Evolutionary conservation across 106 monocot species (phyloP), one percentile per base, ranked within the genome.

Genomic region (Cymbidium sinense): DNA sequence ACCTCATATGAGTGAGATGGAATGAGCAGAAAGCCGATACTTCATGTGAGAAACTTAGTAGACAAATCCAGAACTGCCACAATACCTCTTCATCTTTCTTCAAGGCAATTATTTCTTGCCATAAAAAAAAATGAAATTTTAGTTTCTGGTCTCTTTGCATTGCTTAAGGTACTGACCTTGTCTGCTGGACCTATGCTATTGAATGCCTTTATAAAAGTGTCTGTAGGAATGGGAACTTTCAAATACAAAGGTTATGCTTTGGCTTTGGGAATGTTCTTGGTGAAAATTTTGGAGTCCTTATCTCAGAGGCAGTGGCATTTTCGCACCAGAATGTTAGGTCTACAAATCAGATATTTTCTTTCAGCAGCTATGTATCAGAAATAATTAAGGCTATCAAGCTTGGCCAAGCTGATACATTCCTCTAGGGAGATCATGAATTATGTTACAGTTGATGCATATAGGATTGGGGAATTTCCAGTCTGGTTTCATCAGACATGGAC

Each of bases 401-500:
- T 85, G 0, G 91, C 86, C 11, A 88, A 87, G 64, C 44, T 84
- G 13, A 52, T 58, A 5, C 89, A 98, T 77, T 94, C 94, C 37
- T 88, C 89, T 1, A 94, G 98, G 34, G 92, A 94, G 81, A 87
- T 94, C 29, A 88, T 90, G 82, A 98, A n/a, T n/a, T n/a, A n/a
- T n/a, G n/a, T n/a, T n/a, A n/a, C n/a, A n/a, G n/a, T n/a, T n/a
- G n/a, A n/a, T 81, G 91, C 94, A 41, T 98, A 98, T 79, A 87
- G 91, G 64, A 85, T 98, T 21, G 98, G 98, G 1, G 98, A 98
- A 65, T 98, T 98, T 43, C 94, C 91, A 2, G 85, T 84, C 81
- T 98, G 91, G 91, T 89, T 98, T 65, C 98, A 98, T 67, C 83
- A 94, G 64, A 89, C 89, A 43, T 98, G 98, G 98, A 85, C 88